Conservation (phyloP, 805 yeast genomes). For the Limtongia smithiae region DNA sequence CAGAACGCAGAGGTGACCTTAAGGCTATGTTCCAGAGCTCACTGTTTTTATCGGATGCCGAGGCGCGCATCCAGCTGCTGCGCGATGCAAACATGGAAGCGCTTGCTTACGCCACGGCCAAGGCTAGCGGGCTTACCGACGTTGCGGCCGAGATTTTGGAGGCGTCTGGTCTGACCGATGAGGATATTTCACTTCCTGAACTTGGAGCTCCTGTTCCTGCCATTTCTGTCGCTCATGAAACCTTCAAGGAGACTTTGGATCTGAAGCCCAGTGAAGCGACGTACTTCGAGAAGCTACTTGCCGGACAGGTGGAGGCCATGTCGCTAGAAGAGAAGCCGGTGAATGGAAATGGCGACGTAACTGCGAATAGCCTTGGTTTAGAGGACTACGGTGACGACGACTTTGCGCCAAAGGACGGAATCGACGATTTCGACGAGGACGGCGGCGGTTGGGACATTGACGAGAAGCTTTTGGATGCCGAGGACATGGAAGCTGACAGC, state of each 20-base stretch:
- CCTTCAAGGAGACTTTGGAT: slow-evolving; percentile 69
- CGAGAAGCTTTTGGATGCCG: slow-evolving; percentile 44
- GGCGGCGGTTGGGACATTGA: slow-evolving; percentile 36
- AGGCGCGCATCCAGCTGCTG: slow-evolving; percentile 69
- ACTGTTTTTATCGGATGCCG: slow-evolving; percentile 68
- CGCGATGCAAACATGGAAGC: slow-evolving; percentile 78
- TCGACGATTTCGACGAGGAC: slow-evolving; percentile 31
- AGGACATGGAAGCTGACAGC: slow-evolving; percentile 46
- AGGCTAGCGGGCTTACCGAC: slow-evolving; percentile 73
- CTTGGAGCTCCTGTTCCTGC: slow-evolving; percentile 44
- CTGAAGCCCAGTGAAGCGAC: slow-evolving; percentile 66
- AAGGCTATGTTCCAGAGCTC: slow-evolving; percentile 80
- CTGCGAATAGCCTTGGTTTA: slow-evolving; percentile 15
- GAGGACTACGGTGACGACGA: slow-evolving; percentile 30
- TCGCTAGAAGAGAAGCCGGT: slow-evolving; percentile 44
- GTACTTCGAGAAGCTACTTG: slow-evolving; percentile 78
- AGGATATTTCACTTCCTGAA: slow-evolving; percentile 61
- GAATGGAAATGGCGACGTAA: slow-evolving; percentile 31
- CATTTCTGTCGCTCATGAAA: slow-evolving; percentile 47
- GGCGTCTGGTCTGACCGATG: slow-evolving; percentile 62
- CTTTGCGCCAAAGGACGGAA: slow-evolving; percentile 27
- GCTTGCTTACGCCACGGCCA: slow-evolving; percentile 90
- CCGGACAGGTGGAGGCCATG: slow-evolving; percentile 71
- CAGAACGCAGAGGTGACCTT: slow-evolving; percentile 80
- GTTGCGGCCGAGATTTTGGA: slow-evolving; percentile 68